Conservation (phyloP, 1,284 basidiomycete species). For the Lentinula novae-zelandiae region DNA sequence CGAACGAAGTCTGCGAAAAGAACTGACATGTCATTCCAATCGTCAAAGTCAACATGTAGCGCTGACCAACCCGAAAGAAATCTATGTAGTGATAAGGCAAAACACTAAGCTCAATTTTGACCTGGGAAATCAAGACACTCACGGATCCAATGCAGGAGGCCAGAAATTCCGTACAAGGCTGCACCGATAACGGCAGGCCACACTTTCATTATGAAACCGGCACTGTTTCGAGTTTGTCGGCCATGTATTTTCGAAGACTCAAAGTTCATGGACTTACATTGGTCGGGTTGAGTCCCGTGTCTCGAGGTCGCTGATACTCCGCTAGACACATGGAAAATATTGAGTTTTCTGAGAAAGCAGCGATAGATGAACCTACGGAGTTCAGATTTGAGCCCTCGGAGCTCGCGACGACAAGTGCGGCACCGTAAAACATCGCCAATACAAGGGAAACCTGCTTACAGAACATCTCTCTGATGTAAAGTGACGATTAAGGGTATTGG, state of each 20-base stretch:
- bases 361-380: background rate
- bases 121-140: background rate
- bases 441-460: background rate
- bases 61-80: slow-evolving; percentile 5
- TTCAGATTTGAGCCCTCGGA: background rate
- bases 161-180: slow-evolving; percentile 10
- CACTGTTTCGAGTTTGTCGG: background rate
- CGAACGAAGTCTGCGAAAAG: background rate
- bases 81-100: background rate
- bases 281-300: background rate
- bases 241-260: too few species aligned
- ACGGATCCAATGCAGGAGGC: slow-evolving; percentile 16
- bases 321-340: background rate
- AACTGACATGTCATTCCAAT: slow-evolving; percentile 11
- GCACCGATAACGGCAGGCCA: slow-evolving; percentile 10
- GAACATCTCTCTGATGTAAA: background rate
- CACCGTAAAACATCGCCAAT: background rate
- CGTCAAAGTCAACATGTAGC: slow-evolving; percentile 15
- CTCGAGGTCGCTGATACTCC: background rate
- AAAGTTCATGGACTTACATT: background rate
- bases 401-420: background rate
- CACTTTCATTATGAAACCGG: slow-evolving; percentile 9
- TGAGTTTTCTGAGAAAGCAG: background rate
- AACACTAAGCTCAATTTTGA: background rate
- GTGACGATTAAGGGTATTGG: background rate